These are phyloP conservation scores for Coemansia asiatica DNA, from an alignment of 192 early-diverging fungal species.

Conservation along the genomic window DNA sequence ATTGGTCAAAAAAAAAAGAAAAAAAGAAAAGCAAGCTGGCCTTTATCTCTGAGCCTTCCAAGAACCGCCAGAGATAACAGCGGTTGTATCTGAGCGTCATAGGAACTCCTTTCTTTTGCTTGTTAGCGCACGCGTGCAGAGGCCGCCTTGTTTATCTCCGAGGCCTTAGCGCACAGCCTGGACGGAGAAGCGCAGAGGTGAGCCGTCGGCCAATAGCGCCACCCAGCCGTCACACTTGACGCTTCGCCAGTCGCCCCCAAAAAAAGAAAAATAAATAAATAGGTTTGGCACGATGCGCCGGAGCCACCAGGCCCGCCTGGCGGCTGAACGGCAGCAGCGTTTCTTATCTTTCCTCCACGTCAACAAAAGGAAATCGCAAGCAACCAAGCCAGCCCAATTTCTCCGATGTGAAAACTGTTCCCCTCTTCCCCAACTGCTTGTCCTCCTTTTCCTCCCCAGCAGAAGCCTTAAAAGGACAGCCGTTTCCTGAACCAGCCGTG, in stretches of 20 bases:
- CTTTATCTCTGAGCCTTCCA: not conserved
- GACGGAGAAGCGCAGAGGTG: not conserved
- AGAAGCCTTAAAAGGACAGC: slow-evolving; percentile 3
- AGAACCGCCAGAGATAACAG: not conserved
- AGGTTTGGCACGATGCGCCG: not conserved
- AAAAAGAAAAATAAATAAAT: not conserved
- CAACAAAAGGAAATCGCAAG: slow-evolving; percentile 1
- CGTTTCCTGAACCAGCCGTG: not conserved
- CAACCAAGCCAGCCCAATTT: not conserved
- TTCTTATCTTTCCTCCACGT: slow-evolving; percentile 13
- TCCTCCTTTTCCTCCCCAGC: not conserved
- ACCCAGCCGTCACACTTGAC: not conserved
- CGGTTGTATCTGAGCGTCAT: not conserved
- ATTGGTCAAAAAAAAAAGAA: slow-evolving; percentile 5
- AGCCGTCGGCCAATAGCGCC: not conserved
- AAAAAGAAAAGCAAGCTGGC: not conserved
- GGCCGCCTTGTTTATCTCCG: not conserved
- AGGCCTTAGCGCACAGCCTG: not conserved
- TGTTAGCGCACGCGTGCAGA: not conserved
- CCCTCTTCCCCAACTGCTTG: not conserved
- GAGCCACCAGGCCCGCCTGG: not conserved
- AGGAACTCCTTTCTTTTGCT: not conserved
- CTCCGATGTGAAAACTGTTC: not conserved
- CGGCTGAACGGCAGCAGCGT: not conserved
- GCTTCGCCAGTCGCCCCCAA: slow-evolving; percentile 1